Evolutionary conservation across 2,329 filamentous ascomycete genomes (phyloP).

Genomic region (Trichophyton rubrum): DNA sequence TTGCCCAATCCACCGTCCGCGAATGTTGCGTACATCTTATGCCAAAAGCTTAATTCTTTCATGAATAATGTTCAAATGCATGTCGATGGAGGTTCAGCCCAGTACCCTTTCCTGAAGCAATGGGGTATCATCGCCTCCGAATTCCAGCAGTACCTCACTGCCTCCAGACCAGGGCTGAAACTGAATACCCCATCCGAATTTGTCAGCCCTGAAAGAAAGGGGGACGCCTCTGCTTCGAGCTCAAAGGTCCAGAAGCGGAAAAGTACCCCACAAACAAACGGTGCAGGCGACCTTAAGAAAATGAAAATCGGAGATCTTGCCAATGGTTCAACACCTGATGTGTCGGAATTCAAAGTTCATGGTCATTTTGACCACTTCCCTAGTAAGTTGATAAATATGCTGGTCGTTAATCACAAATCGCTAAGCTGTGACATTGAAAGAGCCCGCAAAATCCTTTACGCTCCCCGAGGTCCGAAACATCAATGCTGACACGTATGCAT

Average conservation of each 20-base stretch:
- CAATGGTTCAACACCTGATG: background rate
- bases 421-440: background rate
- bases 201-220: background rate
- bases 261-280: background rate
- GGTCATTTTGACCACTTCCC: background rate
- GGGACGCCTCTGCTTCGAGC: background rate
- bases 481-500: slow-evolving; percentile 43
- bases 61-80: slow-evolving; percentile 41
- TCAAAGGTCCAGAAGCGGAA: background rate
- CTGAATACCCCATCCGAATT: slow-evolving; percentile 17
- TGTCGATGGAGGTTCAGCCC: slow-evolving; percentile 38
- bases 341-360: background rate
- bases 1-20: slow-evolving; percentile 54
- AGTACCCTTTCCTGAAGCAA: slow-evolving; percentile 30
- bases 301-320: background rate
- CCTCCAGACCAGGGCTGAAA: slow-evolving; percentile 30
- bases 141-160: slow-evolving; percentile 40
- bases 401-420: background rate
- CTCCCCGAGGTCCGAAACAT: slow-evolving; percentile 39
- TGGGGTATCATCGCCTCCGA: slow-evolving; percentile 37
- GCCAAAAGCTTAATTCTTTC: slow-evolving; percentile 47
- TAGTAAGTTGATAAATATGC: background rate
- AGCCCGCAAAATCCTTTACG: slow-evolving; percentile 17
- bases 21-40: slow-evolving; percentile 56
- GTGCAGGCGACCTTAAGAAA: background rate